Evolutionary conservation across 805 yeast genomes (phyloP), one percentile per base, ranked within the genome.

Genomic region (Kodamaea lidongshanica): DNA sequence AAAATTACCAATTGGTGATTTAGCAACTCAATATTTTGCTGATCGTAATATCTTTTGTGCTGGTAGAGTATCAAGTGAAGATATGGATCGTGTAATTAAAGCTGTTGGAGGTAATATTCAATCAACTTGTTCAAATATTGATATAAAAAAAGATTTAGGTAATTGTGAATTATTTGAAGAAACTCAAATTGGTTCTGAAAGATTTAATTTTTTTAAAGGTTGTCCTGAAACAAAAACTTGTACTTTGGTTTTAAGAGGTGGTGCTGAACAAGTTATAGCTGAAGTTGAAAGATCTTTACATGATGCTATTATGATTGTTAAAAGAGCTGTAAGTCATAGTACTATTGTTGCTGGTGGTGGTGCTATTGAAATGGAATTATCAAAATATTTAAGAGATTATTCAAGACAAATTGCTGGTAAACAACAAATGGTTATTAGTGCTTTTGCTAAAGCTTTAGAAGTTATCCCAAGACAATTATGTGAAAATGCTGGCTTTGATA

Each of bases 401-500:
- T 78, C 96, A 14, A 79, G 80, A 50, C 73, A 85, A 12, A 83
- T 92, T 46, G 86, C 95, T 13, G 98, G 98, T 23, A 89, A 92
- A 58, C 96, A 89, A 61, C 99, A 92, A 64, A 66, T 92, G 39
- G 79, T 92, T 36, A 81, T 92, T 35, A 79, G 79, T 35, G 95
- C 96, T 6, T 92, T 77, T 61, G 98, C 98, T 14, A 81, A 82
- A 44, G 95, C 97, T 1, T 68, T 92, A 35, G 99, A 92, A 62
- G 79, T 92, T 16, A 87, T 92, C 47, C 99, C 99, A 44, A 79
- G 97, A 56, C 97, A 92, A 55, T 70, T 92, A 41, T 89, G 97
- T 66, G 98, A 92, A 54, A 92, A 92, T 56, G 98, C 96, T n/a
- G 99, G 99, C 4, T 79, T 92, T 44, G 99, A 92, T 54, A 94